Base-by-base conservation (phyloP, 805 yeast species). In the Metschnikowia vanudenii region DNA sequence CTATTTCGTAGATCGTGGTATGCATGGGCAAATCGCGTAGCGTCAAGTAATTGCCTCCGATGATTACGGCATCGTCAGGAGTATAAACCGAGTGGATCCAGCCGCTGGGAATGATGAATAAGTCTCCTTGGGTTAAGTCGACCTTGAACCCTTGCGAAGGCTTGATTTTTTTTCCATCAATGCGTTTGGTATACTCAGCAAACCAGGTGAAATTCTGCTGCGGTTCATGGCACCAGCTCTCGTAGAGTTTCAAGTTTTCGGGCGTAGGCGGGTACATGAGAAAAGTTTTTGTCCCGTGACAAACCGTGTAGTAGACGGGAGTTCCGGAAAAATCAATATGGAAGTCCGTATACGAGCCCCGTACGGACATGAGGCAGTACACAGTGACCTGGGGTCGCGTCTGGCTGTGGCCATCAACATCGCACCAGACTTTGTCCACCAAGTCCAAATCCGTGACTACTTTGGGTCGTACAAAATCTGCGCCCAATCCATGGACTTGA, bases 251-350 rank as follows among this genome's bases (percentile, higher is more conserved):
- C 41, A 89, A 69, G 56, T 89, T 90, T 12, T 63, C 54, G 2
- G 67, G 61, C 0, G 95, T 81, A 2, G 96, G 96, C 0, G 96
- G 96, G 55, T 75, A 81, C 75, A 90, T 78, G 39, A 89, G 63
- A 58, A 90, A 90, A 28, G 81, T 76, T 58, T 90, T 90, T 3
- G 68, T 56, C 1, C 97, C 97, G n/a, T 75, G 68, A 13, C 90
- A 65, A 3, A 90, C 81, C 2, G 92, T 88, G 64, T 90, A 90
- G 61, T 88, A 90, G 4, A 90, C 97, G 1, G 94, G 85, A 0
- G 96, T 87, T 0, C 96, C 97, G 2, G 95, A 94, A 63, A 90
- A 90, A 63, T 90, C 97, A 36, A 90, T 73, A 63, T 90, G 97
- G 65, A 89, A 90, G 61, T 90, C 97, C 0, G 97, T 90, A 61